These are phyloP conservation scores for Geosmithia putterillii DNA, from an alignment of 2,329 filamentous ascomycete species.

Conservation along the genomic window DNA sequence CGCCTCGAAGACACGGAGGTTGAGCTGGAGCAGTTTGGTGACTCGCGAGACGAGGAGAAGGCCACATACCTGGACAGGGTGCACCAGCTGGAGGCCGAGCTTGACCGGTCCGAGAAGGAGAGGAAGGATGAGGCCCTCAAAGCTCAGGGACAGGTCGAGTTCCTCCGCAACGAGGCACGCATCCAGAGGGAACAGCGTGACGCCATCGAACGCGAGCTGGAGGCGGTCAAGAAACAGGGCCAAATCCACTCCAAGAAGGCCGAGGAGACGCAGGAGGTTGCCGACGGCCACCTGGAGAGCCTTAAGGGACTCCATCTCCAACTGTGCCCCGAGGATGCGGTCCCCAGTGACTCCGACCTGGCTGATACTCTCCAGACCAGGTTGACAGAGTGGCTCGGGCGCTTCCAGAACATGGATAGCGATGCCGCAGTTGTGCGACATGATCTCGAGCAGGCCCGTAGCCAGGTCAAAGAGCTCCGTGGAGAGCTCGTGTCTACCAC, in stretches of 20 bases:
- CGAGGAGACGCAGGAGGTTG: constrained; percentile 35
- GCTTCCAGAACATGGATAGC: constrained; percentile 45
- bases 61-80: constrained; percentile 57
- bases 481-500: constrained; percentile 41
- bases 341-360: constrained; percentile 46
- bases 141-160: constrained; percentile 49
- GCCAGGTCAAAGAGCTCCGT: constrained; percentile 41
- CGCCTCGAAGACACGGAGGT: constrained; percentile 84
- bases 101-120: constrained; percentile 50
- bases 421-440: constrained; percentile 47
- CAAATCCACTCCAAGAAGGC: constrained; percentile 38
- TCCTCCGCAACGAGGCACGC: constrained; percentile 46
- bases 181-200: constrained; percentile 48
- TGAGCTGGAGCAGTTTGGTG: constrained; percentile 74
- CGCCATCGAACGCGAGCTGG: constrained; percentile 43
- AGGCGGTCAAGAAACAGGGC: constrained; percentile 40
- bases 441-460: constrained; percentile 49
- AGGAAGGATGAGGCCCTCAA: constrained; percentile 44
- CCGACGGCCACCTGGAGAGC: constrained; percentile 36
- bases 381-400: constrained; percentile 46
- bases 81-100: constrained; percentile 55
- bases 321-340: constrained; percentile 36
- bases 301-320: constrained; percentile 48
- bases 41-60: constrained; percentile 73
- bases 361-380: constrained; percentile 46